phyloP scores from a whole-genome alignment of 1,284 basidiomycete genomes.

The Retiboletus flavoniger region DNA sequence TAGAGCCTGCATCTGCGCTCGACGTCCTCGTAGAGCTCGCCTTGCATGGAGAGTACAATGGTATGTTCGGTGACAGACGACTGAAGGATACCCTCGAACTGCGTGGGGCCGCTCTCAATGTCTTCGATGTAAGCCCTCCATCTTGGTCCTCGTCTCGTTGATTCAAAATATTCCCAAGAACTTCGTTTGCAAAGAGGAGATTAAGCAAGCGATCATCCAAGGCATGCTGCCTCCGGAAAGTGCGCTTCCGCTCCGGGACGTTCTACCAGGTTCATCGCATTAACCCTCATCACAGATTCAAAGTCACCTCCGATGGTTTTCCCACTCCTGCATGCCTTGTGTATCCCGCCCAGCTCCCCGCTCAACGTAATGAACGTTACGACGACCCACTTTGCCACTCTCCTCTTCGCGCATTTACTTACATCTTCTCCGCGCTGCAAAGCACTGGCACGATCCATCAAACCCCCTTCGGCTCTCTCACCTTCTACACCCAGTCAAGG shows the following conservation, averaged over 20 bases:
- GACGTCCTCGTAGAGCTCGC: constrained; percentile 71
- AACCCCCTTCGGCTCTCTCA: constrained; percentile 45
- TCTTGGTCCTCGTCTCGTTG: background rate
- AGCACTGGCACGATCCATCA: constrained; percentile 68
- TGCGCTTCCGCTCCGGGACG: constrained; percentile 7
- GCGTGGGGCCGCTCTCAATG: constrained; percentile 59
- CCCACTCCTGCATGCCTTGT: constrained; percentile 65
- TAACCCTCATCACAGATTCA: constrained; percentile 21
- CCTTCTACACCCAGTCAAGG: constrained; percentile 36
- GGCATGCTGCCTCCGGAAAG: constrained; percentile 63
- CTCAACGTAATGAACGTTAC: constrained; percentile 53
- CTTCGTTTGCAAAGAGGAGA: constrained; percentile 69
- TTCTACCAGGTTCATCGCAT: constrained; percentile 3
- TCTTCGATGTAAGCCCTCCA: constrained; percentile 61
- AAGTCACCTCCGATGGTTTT: constrained; percentile 48
- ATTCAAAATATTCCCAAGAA: constrained; percentile 45
- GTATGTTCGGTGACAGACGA: constrained; percentile 54
- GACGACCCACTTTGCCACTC: constrained; percentile 65
- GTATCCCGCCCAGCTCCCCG: constrained; percentile 51
- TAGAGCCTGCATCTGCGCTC: constrained; percentile 74
- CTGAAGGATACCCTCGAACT: constrained; percentile 63
- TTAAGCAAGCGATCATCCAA: constrained; percentile 62
- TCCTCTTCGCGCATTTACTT: constrained; percentile 71
- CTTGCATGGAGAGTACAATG: constrained; percentile 79
- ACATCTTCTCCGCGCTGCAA: constrained; percentile 72